Evolutionary conservation across 73 alveolate genomes (phyloP).

Genomic region (Symbiodinium natans): DNA sequence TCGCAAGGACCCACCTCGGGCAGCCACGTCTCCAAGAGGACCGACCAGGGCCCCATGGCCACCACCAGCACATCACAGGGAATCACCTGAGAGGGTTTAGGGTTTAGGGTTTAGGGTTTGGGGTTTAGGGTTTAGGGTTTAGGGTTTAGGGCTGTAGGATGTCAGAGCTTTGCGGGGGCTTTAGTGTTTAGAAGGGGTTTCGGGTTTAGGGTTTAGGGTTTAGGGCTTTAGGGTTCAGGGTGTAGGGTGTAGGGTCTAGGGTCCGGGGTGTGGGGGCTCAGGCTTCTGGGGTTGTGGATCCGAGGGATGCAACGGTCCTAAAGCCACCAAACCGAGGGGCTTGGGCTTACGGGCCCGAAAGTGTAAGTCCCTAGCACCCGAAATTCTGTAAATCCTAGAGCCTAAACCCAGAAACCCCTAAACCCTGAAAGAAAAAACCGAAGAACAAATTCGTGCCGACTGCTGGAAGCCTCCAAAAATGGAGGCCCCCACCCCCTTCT

Average conservation of each 20-base stretch:
- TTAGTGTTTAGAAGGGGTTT: background rate
- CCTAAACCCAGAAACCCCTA: too few relatives aligned
- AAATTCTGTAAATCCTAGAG: background rate
- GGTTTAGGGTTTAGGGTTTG: background rate
- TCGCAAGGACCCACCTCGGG: background rate
- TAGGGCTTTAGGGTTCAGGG: background rate
- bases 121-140: background rate
- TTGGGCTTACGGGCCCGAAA: too few relatives aligned
- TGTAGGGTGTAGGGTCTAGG: too few relatives aligned
- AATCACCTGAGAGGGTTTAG: background rate
- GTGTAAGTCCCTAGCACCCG: background rate
- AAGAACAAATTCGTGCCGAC: too few relatives aligned
- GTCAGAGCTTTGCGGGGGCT: too few relatives aligned
- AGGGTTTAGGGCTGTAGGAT: background rate
- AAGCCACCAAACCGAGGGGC: too few relatives aligned
- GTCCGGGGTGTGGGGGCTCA: too few relatives aligned
- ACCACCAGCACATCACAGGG: background rate
- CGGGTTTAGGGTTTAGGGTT: background rate
- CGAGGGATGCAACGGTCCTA: too few relatives aligned
- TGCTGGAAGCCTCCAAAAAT: too few relatives aligned
- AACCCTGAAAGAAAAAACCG: too few relatives aligned
- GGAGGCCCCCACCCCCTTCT: too few relatives aligned
- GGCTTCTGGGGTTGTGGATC: too few relatives aligned
- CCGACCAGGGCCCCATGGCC: constrained; percentile 40
- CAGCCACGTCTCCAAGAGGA: constrained; percentile 9